Base-by-base conservation (phyloP, 306 rosid species). In the Glycine soja region DNA sequence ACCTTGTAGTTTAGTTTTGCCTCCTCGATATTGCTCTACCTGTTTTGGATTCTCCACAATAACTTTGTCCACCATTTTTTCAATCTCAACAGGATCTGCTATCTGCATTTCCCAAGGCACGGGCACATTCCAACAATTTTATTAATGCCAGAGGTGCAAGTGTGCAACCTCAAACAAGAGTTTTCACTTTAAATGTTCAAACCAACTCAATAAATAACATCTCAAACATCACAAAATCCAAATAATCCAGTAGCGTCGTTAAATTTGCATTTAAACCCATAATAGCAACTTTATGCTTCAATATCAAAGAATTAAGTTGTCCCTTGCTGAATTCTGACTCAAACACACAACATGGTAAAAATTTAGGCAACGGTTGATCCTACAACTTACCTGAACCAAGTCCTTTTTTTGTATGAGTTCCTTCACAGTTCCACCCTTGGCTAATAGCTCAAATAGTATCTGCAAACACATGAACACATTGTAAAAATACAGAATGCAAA, bases 341-440 rank as follows among this genome's bases (percentile, higher is more conserved):
- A 50, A 79, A 75, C 34, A 66, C 67, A 61, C 8, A 5, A 61
- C 34, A 12, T 0, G 50, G 11, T 65, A 56, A 79, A 47, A 45
- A 62, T 38, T 59, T 59, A 38, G 30, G 48, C 46, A 65, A 68
- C 32, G 64, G 51, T 68, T 62, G 34, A 65, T 10, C 38, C 52
- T 13, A 65, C 69, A 78, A 76, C 92, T 88, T 85, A 83, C 99
- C 98, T 93, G 98, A 88, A 95, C 94, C 86, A 95, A 89, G 85
- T 93, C 92, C 80, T 90, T 95, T 74, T 90, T 97, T 84, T 86
- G 80, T 70, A 38, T 38, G 70, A 95, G 65, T 62, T 92, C 93
- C 88, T 91, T 91, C 24, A 95, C 93, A 6, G 93, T 93, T 81
- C 99, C 99, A 70, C 97, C 99, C 77, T 91, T 86, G 72, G 95